Conservation (phyloP, 2,329 filamentous ascomycete genomes). For the Aspergillus vadensis region DNA sequence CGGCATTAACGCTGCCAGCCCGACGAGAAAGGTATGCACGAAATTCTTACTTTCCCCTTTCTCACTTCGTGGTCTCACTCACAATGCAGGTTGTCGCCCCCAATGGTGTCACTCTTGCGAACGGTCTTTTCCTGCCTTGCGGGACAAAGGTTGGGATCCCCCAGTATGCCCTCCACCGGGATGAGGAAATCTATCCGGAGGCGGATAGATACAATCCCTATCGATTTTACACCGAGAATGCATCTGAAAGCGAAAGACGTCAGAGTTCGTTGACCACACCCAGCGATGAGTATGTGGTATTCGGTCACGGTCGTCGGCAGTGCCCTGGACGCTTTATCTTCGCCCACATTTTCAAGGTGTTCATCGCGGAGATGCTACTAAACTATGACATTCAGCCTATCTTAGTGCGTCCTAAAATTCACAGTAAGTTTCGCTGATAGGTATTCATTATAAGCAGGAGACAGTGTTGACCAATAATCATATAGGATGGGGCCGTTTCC, state of each 20-base stretch:
- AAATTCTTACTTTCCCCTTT: too few relatives aligned
- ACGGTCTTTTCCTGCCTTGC: conserved; percentile 15
- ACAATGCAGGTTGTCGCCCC: conserved; percentile 12
- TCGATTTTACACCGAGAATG: conserved; percentile 12
- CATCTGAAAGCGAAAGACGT: conserved; percentile 6
- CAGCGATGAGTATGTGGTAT: conserved; percentile 17
- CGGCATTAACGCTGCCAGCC: conserved; percentile 19
- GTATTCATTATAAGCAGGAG: neutral
- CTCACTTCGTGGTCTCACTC: neutral
- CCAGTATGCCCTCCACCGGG: conserved; percentile 20
- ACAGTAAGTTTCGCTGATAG: conserved; percentile 1
- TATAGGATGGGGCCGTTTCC: conserved; percentile 19
- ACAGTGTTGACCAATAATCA: neutral
- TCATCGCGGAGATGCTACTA: conserved; percentile 17
- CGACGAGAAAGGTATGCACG: conserved; percentile 10
- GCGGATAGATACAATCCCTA: conserved; percentile 16
- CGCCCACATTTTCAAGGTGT: conserved; percentile 15
- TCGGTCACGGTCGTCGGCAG: conserved; percentile 19
- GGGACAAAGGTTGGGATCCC: conserved; percentile 19
- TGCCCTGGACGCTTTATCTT: conserved; percentile 20
- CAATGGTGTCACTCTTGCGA: conserved; percentile 10
- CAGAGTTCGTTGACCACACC: conserved; percentile 13
- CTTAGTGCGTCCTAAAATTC: conserved; percentile 13
- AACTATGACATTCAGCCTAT: conserved; percentile 19
- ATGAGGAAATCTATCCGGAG: conserved; percentile 15